Evolutionary conservation across 768 basidiomycete genomes (phyloP).

Genomic region (Phylloporus sp.): DNA sequence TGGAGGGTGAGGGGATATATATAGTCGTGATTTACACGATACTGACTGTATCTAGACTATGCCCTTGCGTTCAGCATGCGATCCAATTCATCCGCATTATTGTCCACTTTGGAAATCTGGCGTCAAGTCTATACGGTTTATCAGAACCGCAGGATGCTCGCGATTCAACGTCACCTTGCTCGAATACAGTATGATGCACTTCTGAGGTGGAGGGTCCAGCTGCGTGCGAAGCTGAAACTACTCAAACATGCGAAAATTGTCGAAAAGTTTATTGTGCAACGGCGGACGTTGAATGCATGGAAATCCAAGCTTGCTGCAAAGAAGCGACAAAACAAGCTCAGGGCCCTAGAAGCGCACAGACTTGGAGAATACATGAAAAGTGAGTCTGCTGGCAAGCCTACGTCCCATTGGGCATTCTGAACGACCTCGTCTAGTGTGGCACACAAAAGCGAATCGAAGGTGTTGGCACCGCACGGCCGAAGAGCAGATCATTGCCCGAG

Average conservation of each 20-base stretch:
- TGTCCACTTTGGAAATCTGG: conserved; percentile 44
- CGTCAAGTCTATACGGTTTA: conserved; percentile 37
- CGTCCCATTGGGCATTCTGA: conserved; percentile 4
- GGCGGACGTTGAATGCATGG: conserved; percentile 49
- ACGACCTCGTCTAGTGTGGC: conserved; percentile 41
- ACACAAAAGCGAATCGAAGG: conserved; percentile 33
- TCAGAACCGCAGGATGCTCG: conserved; percentile 44
- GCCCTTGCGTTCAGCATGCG: conserved; percentile 49
- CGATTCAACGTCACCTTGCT: conserved; percentile 36
- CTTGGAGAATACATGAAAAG: conserved; percentile 26
- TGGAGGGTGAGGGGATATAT: conserved; percentile 41
- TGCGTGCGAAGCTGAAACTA: conserved; percentile 46
- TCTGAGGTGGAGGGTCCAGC: conserved; percentile 50
- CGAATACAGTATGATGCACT: conserved; percentile 42
- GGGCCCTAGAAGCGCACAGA: conserved; percentile 38
- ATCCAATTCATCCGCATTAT: conserved; percentile 36
- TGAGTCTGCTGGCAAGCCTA: conserved; percentile 26
- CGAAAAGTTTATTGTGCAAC: conserved; percentile 45
- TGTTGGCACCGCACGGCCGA: conserved; percentile 43
- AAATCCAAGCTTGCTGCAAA: conserved; percentile 40
- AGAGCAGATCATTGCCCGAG: conserved; percentile 34
- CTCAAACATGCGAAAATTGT: conserved; percentile 52
- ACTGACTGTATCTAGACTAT: conserved; percentile 33
- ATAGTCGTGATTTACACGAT: not conserved
- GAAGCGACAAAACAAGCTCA: conserved; percentile 41